Conservation (phyloP, 305 asterid species). For the Fraxinus baroniana region DNA sequence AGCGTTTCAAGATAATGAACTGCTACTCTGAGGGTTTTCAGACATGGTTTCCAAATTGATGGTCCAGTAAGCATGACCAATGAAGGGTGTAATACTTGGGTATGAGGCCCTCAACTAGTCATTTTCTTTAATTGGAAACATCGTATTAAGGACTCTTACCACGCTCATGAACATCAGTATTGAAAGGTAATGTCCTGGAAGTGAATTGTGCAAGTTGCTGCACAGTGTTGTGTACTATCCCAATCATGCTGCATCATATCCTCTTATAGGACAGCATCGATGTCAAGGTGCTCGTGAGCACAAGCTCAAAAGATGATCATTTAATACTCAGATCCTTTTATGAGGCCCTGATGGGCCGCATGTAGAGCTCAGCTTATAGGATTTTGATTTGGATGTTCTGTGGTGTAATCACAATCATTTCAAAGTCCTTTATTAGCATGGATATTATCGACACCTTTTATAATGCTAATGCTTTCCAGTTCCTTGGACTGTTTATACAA, state of each 20-base stretch:
- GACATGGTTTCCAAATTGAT: not conserved
- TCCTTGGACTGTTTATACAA: not conserved
- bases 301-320: not conserved
- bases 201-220: not conserved
- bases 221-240: not conserved
- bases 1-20: not conserved
- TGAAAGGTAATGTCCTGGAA: not conserved
- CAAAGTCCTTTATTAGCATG: not conserved
- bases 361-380: not conserved
- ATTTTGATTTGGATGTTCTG: not conserved
- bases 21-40: not conserved
- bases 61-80: not conserved
- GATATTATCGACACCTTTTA: not conserved
- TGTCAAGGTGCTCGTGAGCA: not conserved
- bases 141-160: not conserved
- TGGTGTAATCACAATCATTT: not conserved
- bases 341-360: not conserved
- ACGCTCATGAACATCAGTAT: not conserved
- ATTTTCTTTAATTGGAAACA: not conserved
- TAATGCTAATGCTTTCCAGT: not conserved
- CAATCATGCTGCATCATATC: slow-evolving; percentile 2
- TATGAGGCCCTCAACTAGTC: not conserved
- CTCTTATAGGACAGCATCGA: not conserved
- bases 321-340: not conserved
- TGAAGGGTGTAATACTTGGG: not conserved